A percentile compares a stretch with the other conserved stretches of the same genome.
Conservation (phyloP, 768 basidiomycete genomes). For the Punctularia strigosozonata region DNA sequence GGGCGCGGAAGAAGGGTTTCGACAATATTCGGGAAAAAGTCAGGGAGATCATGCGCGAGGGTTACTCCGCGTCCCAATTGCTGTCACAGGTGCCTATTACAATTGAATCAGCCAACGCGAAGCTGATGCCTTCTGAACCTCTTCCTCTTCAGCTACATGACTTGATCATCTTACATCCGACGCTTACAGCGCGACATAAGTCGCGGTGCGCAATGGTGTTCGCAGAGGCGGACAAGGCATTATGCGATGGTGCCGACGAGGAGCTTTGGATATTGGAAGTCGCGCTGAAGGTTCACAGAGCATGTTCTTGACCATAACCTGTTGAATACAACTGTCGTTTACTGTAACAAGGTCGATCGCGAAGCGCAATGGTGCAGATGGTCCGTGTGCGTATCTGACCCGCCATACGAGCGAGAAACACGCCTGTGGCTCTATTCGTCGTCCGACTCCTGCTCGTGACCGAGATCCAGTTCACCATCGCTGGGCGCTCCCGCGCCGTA, state of each 20-base stretch:
- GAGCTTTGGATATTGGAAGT: constrained; percentile 91
- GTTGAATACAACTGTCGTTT: no score
- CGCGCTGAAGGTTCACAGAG: constrained; percentile 67
- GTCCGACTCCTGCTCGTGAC: no score
- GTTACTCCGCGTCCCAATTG: constrained; percentile 87
- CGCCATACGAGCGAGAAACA: no score
- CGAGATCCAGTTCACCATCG: no score
- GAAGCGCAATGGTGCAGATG: no score
- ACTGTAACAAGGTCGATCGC: no score
- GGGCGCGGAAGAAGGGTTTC: constrained; percentile 31
- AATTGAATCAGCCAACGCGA: constrained; percentile 12
- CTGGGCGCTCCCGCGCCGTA: no score
- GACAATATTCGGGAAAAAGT: constrained; percentile 59
- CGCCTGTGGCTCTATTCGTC: no score
- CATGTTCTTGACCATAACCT: constrained; percentile 25
- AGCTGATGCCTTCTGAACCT: constrained; percentile 8
- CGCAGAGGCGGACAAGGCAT: constrained; percentile 91
- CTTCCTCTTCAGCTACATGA: constrained; percentile 67
- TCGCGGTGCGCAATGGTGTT: constrained; percentile 70
- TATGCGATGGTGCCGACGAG: constrained; percentile 95
- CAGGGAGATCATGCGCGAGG: constrained; percentile 68
- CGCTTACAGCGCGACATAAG: constrained; percentile 71
- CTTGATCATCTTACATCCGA: constrained; percentile 72
- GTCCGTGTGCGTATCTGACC: no score
- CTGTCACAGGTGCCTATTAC: constrained; percentile 60